Evolutionary conservation across 768 basidiomycete species (phyloP), one percentile per base, ranked within the genome.

Genomic region (Auricularia cornea): DNA sequence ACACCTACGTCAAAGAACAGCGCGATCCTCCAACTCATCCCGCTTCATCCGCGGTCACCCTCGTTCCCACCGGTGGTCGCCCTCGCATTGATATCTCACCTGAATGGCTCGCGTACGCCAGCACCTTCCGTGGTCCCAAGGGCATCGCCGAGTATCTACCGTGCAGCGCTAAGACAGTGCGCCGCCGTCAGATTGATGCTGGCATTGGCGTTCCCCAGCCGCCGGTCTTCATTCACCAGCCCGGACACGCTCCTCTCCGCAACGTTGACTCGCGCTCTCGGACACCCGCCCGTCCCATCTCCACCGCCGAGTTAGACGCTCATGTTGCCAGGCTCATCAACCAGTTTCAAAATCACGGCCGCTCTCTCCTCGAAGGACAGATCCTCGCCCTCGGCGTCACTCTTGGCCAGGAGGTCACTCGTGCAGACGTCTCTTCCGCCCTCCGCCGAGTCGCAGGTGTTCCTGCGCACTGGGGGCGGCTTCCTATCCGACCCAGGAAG

Each of bases 341-440:
- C 2, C 33, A 32, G 1, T 72, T 72, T 33, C 70, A 70, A 14
- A 40, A 33, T 20, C 67, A 67, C 33, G 70, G 71, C 10, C 63
- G 63, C 1, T 28, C 20, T 16, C 69, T 72, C 67, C 40, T 72
- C 29, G 23, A 11, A 1, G 72, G 68, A 4, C 59, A 61, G 20
- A 59, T 72, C 20, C 32, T 41, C 16, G n/a, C 63, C 12, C 18
- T 40, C 3, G 68, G 71, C 2, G 64, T 63, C 18, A 8, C 38
- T 40, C 38, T 35, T 28, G 63, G n/a, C n/a, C n/a, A n/a, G n/a
- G n/a, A n/a, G n/a, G 71, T 70, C 1, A 64, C 68, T 4, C 11
- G 41, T 2, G 54, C 57, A 0, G 57, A 68, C 12, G 63, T 72
- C 29, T 12, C 2, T 1, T 59, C 30, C 0, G 64, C 71, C 3